Percentiles rank a stretch among this genome's conserved stretches.
These are phyloP conservation scores for Pythium aquatile DNA, from an alignment of 352 stramenopile genomes.

Conservation along the genomic window DNA sequence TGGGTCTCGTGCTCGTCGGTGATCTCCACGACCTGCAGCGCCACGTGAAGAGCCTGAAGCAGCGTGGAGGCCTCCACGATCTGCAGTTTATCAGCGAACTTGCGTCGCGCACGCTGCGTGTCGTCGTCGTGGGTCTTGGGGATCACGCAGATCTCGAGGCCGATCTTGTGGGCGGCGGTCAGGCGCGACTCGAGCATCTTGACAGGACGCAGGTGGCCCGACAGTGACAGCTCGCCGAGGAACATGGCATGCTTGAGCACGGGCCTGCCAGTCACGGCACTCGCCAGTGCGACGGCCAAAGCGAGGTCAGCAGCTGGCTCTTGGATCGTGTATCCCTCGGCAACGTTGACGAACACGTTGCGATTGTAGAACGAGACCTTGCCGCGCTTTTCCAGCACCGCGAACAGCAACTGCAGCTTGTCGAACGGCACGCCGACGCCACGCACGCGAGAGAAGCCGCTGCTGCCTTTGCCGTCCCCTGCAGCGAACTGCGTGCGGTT, in stretches of 20 bases:
- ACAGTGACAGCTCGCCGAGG: conserved; percentile 78
- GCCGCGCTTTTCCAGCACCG: conserved; percentile 94
- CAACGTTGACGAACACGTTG: conserved; percentile 86
- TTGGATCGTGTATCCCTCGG: conserved; percentile 81
- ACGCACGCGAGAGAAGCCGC: conserved; percentile 60
- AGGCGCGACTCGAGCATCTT: conserved; percentile 84
- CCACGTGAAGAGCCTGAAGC: conserved; percentile 61
- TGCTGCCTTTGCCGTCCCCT: neutral
- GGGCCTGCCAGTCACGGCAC: conserved; percentile 54
- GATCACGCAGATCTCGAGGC: conserved; percentile 70
- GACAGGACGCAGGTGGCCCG: conserved; percentile 70
- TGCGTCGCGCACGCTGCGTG: conserved; percentile 43
- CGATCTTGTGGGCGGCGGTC: conserved; percentile 78
- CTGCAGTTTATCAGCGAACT: conserved; percentile 52
- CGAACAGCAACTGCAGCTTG: conserved; percentile 93
- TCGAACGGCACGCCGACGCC: conserved; percentile 80
- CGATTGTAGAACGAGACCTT: conserved; percentile 70
- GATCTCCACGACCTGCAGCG: conserved; percentile 31
- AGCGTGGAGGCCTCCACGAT: conserved; percentile 69
- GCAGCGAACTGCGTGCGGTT: conserved; percentile 52
- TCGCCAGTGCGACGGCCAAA: conserved; percentile 72
- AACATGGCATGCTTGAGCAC: conserved; percentile 63
- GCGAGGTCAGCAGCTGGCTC: conserved; percentile 78
- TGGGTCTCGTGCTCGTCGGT: conserved; percentile 5
- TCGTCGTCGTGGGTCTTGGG: conserved; percentile 50